These are phyloP conservation scores for Metschnikowia drakensbergensis DNA, from an alignment of 805 yeast species.

Conservation along the genomic window DNA sequence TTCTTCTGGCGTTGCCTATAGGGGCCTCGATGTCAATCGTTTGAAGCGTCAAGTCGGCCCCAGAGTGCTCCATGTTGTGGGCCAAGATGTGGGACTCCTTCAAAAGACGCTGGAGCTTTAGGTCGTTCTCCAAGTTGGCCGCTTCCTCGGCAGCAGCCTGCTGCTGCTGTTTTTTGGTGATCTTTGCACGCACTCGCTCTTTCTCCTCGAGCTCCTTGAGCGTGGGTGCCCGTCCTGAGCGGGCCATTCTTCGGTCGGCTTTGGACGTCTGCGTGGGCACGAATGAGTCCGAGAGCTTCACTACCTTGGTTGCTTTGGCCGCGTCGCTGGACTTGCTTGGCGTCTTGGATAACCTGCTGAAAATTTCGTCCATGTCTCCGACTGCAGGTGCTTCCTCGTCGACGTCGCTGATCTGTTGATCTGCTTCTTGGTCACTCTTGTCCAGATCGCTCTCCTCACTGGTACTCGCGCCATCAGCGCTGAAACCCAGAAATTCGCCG, in stretches of 20 bases:
- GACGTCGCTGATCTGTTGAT: background rate
- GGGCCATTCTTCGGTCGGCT: slow-evolving; percentile 49
- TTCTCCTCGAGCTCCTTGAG: slow-evolving; percentile 29
- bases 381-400: background rate
- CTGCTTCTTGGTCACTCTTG: background rate
- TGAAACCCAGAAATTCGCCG: slow-evolving; percentile 11
- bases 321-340: background rate
- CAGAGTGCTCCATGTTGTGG: slow-evolving; percentile 45
- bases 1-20: slow-evolving; percentile 64
- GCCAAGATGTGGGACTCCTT: slow-evolving; percentile 67
- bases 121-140: slow-evolving; percentile 61
- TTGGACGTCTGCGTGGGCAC: slow-evolving; percentile 29
- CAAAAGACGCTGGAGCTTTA: slow-evolving; percentile 66
- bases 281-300: slow-evolving; percentile 42
- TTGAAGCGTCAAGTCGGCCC: slow-evolving; percentile 63
- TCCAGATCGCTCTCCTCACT: slow-evolving; percentile 3
- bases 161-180: slow-evolving; percentile 34
- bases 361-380: background rate
- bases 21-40: slow-evolving; percentile 60
- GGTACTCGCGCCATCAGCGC: background rate
- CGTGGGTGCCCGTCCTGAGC: slow-evolving; percentile 61
- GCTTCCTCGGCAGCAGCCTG: slow-evolving; percentile 37
- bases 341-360: slow-evolving; percentile 1
- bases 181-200: slow-evolving; percentile 21
- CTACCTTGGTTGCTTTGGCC: slow-evolving; percentile 39